These are phyloP conservation scores for Plenodomus biglobosus DNA, from an alignment of 2,329 filamentous ascomycete genomes.

Conservation along the genomic window DNA sequence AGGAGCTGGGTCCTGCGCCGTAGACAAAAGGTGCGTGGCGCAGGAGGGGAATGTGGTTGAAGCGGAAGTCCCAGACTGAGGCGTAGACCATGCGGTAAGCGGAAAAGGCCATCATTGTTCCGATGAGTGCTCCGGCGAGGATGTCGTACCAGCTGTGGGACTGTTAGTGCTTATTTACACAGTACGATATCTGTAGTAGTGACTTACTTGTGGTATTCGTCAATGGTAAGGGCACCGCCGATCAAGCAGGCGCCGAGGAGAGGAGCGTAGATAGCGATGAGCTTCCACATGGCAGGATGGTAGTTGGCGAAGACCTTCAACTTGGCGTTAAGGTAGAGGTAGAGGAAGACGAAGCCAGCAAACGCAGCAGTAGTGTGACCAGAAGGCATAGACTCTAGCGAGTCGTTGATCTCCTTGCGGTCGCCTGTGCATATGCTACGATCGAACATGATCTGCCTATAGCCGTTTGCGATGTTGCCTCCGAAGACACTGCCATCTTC, in stretches of 20 bases:
- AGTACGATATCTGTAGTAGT: neutral
- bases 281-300: constrained; percentile 73
- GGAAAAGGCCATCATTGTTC: constrained; percentile 65
- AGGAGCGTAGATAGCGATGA: constrained; percentile 65
- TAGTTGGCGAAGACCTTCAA: constrained; percentile 74
- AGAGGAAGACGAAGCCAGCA: constrained; percentile 69
- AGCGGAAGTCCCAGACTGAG: constrained; percentile 68
- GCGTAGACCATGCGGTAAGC: constrained; percentile 69
- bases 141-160: constrained; percentile 63
- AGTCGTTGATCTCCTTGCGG: constrained; percentile 64
- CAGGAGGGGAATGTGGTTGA: constrained; percentile 66
- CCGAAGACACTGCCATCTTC: constrained; percentile 53
- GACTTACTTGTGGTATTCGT: constrained; percentile 66
- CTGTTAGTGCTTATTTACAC: neutral
- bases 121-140: constrained; percentile 66
- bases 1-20: constrained; percentile 42
- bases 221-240: constrained; percentile 67
- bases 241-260: constrained; percentile 69
- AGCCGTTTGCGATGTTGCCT: constrained; percentile 54
- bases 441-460: constrained; percentile 66
- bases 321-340: constrained; percentile 75
- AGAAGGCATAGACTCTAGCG: constrained; percentile 70
- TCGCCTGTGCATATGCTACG: constrained; percentile 70
- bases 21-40: constrained; percentile 60
- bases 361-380: constrained; percentile 75